A percentile compares a stretch with the other conserved stretches of the same genome.
Evolutionary conservation across 148 eudicot species (phyloP).

Genomic region (Polygonum maritimum): DNA sequence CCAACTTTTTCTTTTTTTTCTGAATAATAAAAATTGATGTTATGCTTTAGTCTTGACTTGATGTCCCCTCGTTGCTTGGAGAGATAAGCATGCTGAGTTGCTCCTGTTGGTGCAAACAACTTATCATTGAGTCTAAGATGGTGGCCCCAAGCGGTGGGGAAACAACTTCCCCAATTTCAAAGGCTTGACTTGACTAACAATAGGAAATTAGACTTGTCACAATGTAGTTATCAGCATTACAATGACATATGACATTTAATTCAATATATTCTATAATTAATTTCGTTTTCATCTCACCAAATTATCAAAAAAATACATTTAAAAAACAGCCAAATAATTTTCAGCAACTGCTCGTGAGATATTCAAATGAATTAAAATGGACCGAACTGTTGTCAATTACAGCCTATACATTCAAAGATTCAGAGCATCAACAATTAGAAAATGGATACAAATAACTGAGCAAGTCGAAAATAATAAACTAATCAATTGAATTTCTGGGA

Average conservation of each 20-base stretch:
- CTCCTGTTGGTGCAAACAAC: conserved; percentile 4
- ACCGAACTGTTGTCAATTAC: background rate
- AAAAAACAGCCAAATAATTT: too few relatives aligned
- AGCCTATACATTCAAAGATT: conserved; percentile 2
- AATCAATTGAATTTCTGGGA: background rate
- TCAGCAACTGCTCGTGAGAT: background rate
- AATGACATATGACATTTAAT: background rate
- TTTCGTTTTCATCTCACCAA: too few relatives aligned
- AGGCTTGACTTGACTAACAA: conserved; percentile 5
- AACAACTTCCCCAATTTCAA: background rate
- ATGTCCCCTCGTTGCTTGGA: conserved; percentile 6
- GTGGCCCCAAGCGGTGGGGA: background rate
- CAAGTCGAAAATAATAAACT: background rate
- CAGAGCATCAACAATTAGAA: background rate
- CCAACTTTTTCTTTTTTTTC: background rate
- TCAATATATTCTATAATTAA: background rate
- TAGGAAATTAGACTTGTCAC: background rate
- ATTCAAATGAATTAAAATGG: background rate
- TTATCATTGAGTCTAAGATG: background rate
- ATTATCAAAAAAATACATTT: too few relatives aligned
- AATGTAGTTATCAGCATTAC: background rate
- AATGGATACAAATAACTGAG: background rate
- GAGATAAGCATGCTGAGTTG: conserved; percentile 2
- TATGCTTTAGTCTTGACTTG: background rate
- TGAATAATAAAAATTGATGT: background rate